A percentile compares a stretch with the other conserved stretches of the same genome.
These are phyloP conservation scores for Thermomucor indicae-seudaticae DNA, from an alignment of 371 early-diverging fungal species.

Conservation along the genomic window DNA sequence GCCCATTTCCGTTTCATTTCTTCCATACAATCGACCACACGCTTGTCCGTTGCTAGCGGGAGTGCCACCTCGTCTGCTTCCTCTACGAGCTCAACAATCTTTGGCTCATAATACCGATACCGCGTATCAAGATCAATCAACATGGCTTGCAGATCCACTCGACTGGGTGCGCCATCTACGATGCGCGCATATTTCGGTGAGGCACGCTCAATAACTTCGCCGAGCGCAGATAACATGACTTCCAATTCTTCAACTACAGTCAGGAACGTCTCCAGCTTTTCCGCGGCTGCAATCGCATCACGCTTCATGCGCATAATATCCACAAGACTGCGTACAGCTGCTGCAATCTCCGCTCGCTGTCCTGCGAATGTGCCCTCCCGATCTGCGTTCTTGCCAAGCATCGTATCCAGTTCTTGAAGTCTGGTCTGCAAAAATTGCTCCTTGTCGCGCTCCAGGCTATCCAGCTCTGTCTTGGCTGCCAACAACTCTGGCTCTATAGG, in stretches of 20 bases:
- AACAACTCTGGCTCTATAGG: slow-evolving; percentile 41
- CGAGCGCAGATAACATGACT: slow-evolving; percentile 34
- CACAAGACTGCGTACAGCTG: slow-evolving; percentile 27
- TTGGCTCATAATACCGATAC: slow-evolving; percentile 52
- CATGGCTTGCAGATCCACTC: slow-evolving; percentile 51
- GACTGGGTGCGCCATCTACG: slow-evolving; percentile 28
- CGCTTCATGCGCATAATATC: slow-evolving; percentile 37
- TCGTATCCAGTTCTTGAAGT: slow-evolving; percentile 34
- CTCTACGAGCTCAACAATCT: slow-evolving; percentile 45
- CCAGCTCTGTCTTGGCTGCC: slow-evolving; percentile 35
- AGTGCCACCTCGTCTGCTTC: slow-evolving; percentile 40
- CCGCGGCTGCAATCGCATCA: slow-evolving; percentile 33
- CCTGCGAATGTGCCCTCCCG: slow-evolving; percentile 27
- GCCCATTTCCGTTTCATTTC: slow-evolving; percentile 45
- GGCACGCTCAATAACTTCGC: slow-evolving; percentile 42
- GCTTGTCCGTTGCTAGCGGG: slow-evolving; percentile 39
- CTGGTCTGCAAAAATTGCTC: slow-evolving; percentile 31
- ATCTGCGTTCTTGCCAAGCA: slow-evolving; percentile 19
- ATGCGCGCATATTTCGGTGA: slow-evolving; percentile 29
- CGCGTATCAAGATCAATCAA: slow-evolving; percentile 54
- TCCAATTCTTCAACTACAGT: slow-evolving; percentile 46
- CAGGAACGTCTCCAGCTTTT: slow-evolving; percentile 41
- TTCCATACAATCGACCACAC: slow-evolving; percentile 42
- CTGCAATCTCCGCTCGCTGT: slow-evolving; percentile 42
- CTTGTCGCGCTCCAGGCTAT: slow-evolving; percentile 38